Conservation (phyloP, 768 basidiomycete species). For the Austroboletus festivus region DNA sequence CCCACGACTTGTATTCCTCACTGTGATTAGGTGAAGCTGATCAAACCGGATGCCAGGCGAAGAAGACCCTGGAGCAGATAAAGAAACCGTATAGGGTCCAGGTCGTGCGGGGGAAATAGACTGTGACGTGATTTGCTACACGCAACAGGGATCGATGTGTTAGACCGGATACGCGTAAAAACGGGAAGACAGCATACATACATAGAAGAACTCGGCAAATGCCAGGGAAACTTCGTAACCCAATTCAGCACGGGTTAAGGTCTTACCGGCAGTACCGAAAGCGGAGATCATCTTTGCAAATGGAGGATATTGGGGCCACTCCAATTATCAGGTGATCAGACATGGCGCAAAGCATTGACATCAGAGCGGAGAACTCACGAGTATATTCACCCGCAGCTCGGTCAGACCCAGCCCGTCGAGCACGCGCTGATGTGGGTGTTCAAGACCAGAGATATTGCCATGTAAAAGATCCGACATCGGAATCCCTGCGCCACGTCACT, state of each 20-base stretch:
- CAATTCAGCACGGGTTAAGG: slow-evolving; percentile 22
- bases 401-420: slow-evolving; percentile 19
- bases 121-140: slow-evolving; percentile 20
- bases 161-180: background rate
- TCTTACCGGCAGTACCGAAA: slow-evolving; percentile 14
- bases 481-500: slow-evolving; percentile 13
- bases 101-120: slow-evolving; percentile 7
- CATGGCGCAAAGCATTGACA: too few species aligned
- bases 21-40: slow-evolving; percentile 23
- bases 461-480: slow-evolving; percentile 25
- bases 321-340: background rate
- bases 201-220: slow-evolving; percentile 30
- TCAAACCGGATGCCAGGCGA: slow-evolving; percentile 21
- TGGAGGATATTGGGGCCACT: slow-evolving; percentile 28
- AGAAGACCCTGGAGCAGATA: slow-evolving; percentile 4
- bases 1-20: slow-evolving; percentile 26
- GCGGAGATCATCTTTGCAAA: slow-evolving; percentile 25
- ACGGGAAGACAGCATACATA: slow-evolving; percentile 8
- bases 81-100: slow-evolving; percentile 21
- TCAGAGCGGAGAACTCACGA: slow-evolving; percentile 13
- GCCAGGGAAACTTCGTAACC: slow-evolving; percentile 29
- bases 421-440: slow-evolving; percentile 18
- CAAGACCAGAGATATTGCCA: slow-evolving; percentile 18
- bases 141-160: too few species aligned
- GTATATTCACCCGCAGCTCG: slow-evolving; percentile 19